These are phyloP conservation scores for Coffea humblotiana DNA, from an alignment of 305 asterid species.

Conservation along the genomic window DNA sequence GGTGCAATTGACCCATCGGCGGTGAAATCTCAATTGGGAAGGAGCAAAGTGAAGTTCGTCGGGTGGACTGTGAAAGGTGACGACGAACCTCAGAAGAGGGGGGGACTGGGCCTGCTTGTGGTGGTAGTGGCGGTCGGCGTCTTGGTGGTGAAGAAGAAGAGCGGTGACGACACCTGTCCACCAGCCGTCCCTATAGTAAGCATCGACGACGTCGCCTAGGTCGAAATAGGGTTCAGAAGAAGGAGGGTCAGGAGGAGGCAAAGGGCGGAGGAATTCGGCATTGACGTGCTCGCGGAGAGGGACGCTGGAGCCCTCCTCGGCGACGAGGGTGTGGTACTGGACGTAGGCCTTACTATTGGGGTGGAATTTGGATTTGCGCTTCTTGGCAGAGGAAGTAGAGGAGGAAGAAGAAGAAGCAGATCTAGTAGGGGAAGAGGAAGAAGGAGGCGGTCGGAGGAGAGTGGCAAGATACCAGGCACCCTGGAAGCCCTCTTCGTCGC, in stretches of 20 bases:
- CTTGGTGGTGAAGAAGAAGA: slow-evolving; percentile 17
- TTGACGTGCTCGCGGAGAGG: slow-evolving; percentile 44
- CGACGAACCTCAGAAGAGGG: slow-evolving; percentile 27
- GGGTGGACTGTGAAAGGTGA: slow-evolving; percentile 48
- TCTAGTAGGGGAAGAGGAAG: neutral
- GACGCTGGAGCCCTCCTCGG: slow-evolving; percentile 34
- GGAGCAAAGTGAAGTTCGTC: slow-evolving; percentile 50
- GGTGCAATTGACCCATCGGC: slow-evolving; percentile 51
- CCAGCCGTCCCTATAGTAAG: slow-evolving; percentile 67
- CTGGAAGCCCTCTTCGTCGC: slow-evolving; percentile 53
- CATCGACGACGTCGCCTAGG: slow-evolving; percentile 58
- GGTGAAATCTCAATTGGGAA: slow-evolving; percentile 53
- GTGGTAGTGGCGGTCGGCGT: neutral
- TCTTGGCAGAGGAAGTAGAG: neutral
- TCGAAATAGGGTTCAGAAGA: slow-evolving; percentile 22
- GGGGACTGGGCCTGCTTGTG: neutral
- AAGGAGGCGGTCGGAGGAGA: slow-evolving; percentile 18
- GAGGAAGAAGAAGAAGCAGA: neutral
- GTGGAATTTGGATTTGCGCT: neutral
- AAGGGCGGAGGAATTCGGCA: slow-evolving; percentile 42
- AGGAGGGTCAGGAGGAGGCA: slow-evolving; percentile 35
- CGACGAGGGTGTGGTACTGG: slow-evolving; percentile 45
- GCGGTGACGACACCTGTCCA: slow-evolving; percentile 57
- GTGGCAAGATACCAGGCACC: slow-evolving; percentile 53
- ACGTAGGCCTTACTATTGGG: slow-evolving; percentile 31